Evolutionary conservation across 2,329 filamentous ascomycete species (phyloP).

Genomic region (Aureobasidium leucospermi): DNA sequence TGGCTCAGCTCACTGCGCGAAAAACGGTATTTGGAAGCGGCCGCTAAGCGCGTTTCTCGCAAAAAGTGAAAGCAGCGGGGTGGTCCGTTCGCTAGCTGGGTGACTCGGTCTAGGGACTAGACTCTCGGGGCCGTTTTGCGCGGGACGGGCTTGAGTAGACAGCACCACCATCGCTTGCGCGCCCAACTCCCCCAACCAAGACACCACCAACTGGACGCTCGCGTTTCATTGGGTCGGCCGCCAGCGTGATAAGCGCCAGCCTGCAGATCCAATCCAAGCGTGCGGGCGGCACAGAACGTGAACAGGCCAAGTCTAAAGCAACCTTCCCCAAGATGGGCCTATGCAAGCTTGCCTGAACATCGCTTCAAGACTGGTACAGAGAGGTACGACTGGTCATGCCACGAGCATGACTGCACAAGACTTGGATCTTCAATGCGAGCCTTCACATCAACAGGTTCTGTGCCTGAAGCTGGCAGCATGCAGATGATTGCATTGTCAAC

Average conservation of each 20-base stretch:
- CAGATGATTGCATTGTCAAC: not conserved
- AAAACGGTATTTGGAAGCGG: conserved; percentile 15
- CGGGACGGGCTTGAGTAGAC: conserved; percentile 11
- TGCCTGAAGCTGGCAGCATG: conserved; percentile 4
- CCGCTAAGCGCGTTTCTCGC: conserved; percentile 14
- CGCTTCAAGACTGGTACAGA: not conserved
- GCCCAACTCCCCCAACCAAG: conserved; percentile 7
- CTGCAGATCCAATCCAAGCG: conserved; percentile 13
- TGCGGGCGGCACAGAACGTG: conserved; percentile 10
- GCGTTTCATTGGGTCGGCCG: conserved; percentile 12
- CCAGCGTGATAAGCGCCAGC: conserved; percentile 9
- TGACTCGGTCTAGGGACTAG: conserved; percentile 13
- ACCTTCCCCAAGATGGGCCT: not conserved
- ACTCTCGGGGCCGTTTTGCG: conserved; percentile 12
- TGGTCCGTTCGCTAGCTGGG: conserved; percentile 8
- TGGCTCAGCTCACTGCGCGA: conserved; percentile 8
- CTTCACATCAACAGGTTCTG: not conserved
- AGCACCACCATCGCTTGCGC: conserved; percentile 15
- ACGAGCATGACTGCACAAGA: conserved; percentile 2
- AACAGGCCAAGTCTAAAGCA: conserved; percentile 6
- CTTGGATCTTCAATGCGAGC: not conserved
- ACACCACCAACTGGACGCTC: conserved; percentile 2
- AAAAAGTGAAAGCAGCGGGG: conserved; percentile 5
- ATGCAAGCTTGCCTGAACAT: conserved; percentile 9
- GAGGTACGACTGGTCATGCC: not conserved